These are phyloP conservation scores for Hyphodiscus hymeniophilus DNA, from an alignment of 495 filamentous ascomycete genomes.

Conservation along the genomic window DNA sequence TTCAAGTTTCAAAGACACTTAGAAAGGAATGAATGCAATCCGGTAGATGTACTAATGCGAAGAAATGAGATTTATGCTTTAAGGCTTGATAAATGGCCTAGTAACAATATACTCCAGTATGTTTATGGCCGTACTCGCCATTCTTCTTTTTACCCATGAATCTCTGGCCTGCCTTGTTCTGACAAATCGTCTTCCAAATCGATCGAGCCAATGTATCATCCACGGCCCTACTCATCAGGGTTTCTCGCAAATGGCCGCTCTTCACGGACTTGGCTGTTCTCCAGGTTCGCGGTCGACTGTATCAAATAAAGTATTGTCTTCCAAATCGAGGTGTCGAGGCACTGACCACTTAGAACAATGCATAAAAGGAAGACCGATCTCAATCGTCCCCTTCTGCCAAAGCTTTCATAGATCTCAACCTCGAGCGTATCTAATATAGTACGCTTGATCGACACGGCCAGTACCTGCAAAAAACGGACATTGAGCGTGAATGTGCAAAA, in stretches of 20 bases:
- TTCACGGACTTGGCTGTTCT: background rate
- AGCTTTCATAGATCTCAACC: conserved; percentile 1
- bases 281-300: background rate
- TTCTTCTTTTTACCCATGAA: too few relatives aligned
- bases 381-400: conserved; percentile 1
- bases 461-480: background rate
- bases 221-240: conserved; percentile 1
- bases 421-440: background rate
- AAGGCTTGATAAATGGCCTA: too few relatives aligned
- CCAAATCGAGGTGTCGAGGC: background rate
- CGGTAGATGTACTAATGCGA: too few relatives aligned
- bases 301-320: conserved; percentile 1
- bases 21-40: too few relatives aligned
- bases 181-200: conserved; percentile 2
- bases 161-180: background rate
- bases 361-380: conserved; percentile 3
- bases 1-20: too few relatives aligned
- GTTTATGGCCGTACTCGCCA: too few relatives aligned
- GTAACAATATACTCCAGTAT: too few relatives aligned
- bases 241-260: conserved; percentile 1
- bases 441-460: conserved; percentile 1
- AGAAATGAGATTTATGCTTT: too few relatives aligned
- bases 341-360: conserved; percentile 1
- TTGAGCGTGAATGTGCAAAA: conserved; percentile 1
- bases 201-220: conserved; percentile 3